Evolutionary conservation across 2,329 filamentous ascomycete species (phyloP).

Genomic region (Didymella keratinophila): DNA sequence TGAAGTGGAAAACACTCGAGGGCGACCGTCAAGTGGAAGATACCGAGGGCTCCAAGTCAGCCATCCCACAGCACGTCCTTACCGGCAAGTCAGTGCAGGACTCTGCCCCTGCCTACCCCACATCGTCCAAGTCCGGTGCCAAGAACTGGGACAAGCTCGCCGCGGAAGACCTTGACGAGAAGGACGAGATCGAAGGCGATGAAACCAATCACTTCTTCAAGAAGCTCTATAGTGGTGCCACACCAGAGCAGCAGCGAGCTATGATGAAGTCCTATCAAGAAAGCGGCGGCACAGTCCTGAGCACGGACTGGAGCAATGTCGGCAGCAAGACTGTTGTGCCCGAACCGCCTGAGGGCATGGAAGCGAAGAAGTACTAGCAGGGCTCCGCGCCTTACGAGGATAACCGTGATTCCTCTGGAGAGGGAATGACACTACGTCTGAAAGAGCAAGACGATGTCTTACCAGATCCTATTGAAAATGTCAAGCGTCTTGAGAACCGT

Average conservation of each 20-base stretch:
- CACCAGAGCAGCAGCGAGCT: constrained; percentile 81
- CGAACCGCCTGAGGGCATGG: constrained; percentile 76
- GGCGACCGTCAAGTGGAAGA: constrained; percentile 31
- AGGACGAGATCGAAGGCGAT: constrained; percentile 63
- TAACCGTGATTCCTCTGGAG: no score
- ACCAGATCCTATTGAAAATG: no score
- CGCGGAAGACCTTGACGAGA: constrained; percentile 60
- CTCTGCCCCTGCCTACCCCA: constrained; percentile 74
- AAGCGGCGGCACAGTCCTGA: constrained; percentile 90
- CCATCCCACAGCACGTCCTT: constrained; percentile 32
- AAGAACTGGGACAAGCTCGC: constrained; percentile 93
- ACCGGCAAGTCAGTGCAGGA: constrained; percentile 28
- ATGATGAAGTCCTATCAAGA: constrained; percentile 99
- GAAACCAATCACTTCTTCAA: constrained; percentile 88
- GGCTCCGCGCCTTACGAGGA: not conserved
- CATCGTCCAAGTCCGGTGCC: constrained; percentile 80
- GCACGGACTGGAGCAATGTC: constrained; percentile 91
- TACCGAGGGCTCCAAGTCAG: constrained; percentile 14
- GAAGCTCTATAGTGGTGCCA: constrained; percentile 78
- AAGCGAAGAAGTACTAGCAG: constrained; percentile 71
- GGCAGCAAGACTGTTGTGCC: constrained; percentile 74
- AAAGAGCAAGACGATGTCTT: not conserved
- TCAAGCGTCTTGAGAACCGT: no score
- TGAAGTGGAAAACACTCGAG: constrained; percentile 73
- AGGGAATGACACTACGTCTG: not conserved